Base-by-base conservation (phyloP, 2,329 filamentous ascomycete species). In the Talaromyces funiculosus region DNA sequence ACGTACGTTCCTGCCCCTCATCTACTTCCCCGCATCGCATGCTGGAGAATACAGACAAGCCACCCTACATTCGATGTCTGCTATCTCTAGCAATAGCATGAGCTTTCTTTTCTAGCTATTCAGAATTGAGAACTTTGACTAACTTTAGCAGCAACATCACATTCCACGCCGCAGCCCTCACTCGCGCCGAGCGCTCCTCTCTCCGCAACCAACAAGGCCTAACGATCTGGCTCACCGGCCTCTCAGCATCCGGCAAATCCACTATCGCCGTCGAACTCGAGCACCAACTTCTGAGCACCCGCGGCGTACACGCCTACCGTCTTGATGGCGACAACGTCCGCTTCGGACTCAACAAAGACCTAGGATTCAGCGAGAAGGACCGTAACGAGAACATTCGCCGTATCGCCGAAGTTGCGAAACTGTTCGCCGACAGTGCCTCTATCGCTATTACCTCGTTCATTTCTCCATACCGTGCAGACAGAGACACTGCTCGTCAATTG, bases 241-340 rank as follows among this genome's bases (percentile, higher is more conserved):
- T 99, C 65, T 96, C 90, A 38, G 94, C 93, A 56, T 96, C 91
- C 0, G 94, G 94, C 73, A 99, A 99, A 80, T 97, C 93, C 57
- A 99, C 94, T 61, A 90, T 99, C 64, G 94, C 94, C 59, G 96
- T 91, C 2, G 94, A 94, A 16, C 89, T 99, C 42, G 94, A 99
- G 82, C 93, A 97, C 81, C 92, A 97, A 77, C 87, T 99, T 35
- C 86, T 99, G 60, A 67, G 64, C 59, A 67, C 71, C 61, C 92
- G 96, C 75, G 89, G 88, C 45, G 81, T 94, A 56, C 81, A 88
- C 60, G 90, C 92, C 63, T 99, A 99, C 84, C 87, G 94, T 57
- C 87, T 99, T 31, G 94, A 99, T 78, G 94, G 93, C 71, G 94
- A 99, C 84, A 99, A 99, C 78, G 89, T 99, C 67, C 93, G 94